Evolutionary conservation across 345 rosid genomes (phyloP), one percentile per base, ranked within the genome.

Genomic region (Syzygium oleosum): DNA sequence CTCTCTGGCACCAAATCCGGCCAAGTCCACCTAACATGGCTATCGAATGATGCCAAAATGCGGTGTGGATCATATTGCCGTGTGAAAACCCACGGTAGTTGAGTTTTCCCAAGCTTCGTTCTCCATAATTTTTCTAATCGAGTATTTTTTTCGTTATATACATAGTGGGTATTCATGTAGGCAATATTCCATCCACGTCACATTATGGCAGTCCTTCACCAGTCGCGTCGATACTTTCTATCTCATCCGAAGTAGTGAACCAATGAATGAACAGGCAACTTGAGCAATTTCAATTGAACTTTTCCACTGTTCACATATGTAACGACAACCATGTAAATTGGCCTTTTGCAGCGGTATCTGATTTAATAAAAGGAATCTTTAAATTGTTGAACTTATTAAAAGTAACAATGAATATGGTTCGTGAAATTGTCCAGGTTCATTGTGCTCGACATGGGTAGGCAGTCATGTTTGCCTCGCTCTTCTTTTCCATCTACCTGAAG

Each of bases 371-470:
- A 68, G 4, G 31, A 29, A 38, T 29, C 65, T 38, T 11, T 85
- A 13, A 52, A 51, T 68, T 78, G 25, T 7, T 2, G 19, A 29
- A 19, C 41, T 52, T 27, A 4, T 13, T 65, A 49, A 41, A 73
- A 61, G n/a, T 3, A 79, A 17, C 23, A 43, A 19, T 8, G 7
- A 27, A 3, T 73, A 7, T 23, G 52, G 73, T 58, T 2, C 2
- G n/a, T 46, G 49, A 55, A 46, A 6, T 27, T 80, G 85, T 87
- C 88, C 85, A 80, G 78, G 78, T 87, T 87, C 88, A 80, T 80
- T 83, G 9, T 19, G 46, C 9, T 34, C 13, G 7, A 34, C 19
- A 68, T 12, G 49, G 4, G 25, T 22, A 38, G 49, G 49, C 4
- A 34, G 25, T 34, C 46, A 23, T 19, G 25, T 21, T 68, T 17